Base-by-base conservation (phyloP, 371 early-diverging fungal species). In the Coemansia sp. region DNA sequence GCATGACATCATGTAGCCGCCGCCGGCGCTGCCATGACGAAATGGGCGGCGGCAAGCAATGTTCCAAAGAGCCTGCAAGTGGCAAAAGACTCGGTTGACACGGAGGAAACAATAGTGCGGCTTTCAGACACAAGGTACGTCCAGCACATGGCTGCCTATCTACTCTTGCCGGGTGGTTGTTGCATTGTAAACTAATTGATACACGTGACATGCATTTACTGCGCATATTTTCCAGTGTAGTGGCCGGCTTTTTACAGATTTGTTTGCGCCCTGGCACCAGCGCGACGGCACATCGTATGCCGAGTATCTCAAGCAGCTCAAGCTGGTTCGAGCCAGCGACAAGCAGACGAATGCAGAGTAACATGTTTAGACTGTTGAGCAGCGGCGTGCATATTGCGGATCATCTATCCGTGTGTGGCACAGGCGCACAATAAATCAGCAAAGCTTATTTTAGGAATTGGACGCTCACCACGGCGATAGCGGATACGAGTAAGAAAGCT, bases 61-160 rank as follows among this genome's bases (percentile, higher is more conserved):
- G 60, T 54, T 8, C 34, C 24, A 10, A 52, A 31, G 13, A 57
- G 51, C 22, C 40, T 69, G 37, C 61, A 37, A 34, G 50, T 53
- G 18, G 73, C 65, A 3, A 37, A 34, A 14, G 71, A 55, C 24
- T 65, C 71, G 11, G 71, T 51, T n/a, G 62, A 48, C 34, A 54
- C 66, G 13, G 74, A 73, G 48, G 63, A 65, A 24, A 45, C 45
- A 26, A 71, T 73, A 16, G 59, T 59, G 1, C 59, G 61, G 37
- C 71, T 73, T 11, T 73, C 74, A 7, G 74, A 73, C 34, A 66
- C 56, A 54, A 73, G 74, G 74, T 71, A 73, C 4, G 61, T 37
- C 26, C 34, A 34, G 10, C 16, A 14, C 48, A 45, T 45, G 45
- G 13, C 45, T 6, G 45, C 45, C 6, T 16, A 45, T n/a, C n/a